Conservation (phyloP, 1,284 basidiomycete genomes). For the Cryptococcus sp. region DNA sequence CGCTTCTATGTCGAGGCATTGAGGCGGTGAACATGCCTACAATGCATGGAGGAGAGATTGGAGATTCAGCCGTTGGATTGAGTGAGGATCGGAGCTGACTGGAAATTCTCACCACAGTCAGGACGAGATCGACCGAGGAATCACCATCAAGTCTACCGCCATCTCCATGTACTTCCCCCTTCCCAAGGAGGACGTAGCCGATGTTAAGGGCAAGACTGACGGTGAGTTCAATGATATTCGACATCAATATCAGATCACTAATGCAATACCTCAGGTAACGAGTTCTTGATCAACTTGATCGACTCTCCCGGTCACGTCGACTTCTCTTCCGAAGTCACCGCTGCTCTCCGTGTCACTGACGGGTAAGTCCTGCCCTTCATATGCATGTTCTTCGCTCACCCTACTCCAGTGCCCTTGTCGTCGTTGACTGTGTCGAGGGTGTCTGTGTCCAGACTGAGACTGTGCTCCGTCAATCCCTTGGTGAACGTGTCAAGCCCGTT, state of each 20-base stretch:
- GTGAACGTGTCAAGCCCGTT: constrained; percentile 99
- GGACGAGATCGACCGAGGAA: constrained; percentile 99
- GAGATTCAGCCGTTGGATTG: neutral
- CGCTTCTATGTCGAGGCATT: neutral
- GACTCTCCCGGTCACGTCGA: constrained; percentile 99
- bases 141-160: constrained; percentile 99
- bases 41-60: neutral
- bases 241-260: constrained; percentile 1
- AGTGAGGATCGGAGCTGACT: neutral
- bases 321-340: constrained; percentile 99
- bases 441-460: constrained; percentile 99
- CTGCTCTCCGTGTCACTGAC: constrained; percentile 99
- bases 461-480: constrained; percentile 94
- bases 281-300: constrained; percentile 99
- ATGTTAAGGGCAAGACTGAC: constrained; percentile 91
- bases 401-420: constrained; percentile 75
- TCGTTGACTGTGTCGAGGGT: constrained; percentile 99
- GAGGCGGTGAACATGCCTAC: too few species aligned
- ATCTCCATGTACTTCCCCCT: constrained; percentile 99
- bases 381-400: neutral
- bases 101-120: constrained; percentile 58
- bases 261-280: constrained; percentile 63
- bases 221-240: constrained; percentile 56
- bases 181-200: constrained; percentile 78
- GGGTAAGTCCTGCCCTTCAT: constrained; percentile 50